Conservation (phyloP, 306 rosid genomes). For the Castanopsis chinensis region DNA sequence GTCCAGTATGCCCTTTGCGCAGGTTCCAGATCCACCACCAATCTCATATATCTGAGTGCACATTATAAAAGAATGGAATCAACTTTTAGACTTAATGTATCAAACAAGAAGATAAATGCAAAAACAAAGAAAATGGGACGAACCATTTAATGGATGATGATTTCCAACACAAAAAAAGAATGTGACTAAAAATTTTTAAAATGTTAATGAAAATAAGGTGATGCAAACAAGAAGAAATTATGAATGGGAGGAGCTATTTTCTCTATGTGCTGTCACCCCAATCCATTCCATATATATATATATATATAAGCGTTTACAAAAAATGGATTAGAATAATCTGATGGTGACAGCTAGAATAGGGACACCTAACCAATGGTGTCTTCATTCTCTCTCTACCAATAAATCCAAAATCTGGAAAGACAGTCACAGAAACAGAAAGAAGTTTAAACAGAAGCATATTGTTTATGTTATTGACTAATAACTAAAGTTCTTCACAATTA, state of each 20-base stretch:
- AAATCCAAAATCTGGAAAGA: not conserved
- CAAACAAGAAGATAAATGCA: slow-evolving; percentile 12
- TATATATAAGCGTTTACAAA: no score
- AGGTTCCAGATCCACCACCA: slow-evolving; percentile 99
- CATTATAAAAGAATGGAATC: slow-evolving; percentile 37
- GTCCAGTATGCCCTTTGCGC: slow-evolving; percentile 98
- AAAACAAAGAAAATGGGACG: not conserved
- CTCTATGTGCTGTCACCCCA: no score
- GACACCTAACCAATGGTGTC: no score
- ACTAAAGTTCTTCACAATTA: not conserved
- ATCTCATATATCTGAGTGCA: slow-evolving; percentile 94
- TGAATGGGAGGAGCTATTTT: no score
- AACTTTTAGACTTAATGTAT: slow-evolving; percentile 25
- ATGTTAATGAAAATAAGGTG: no score
- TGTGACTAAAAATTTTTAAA: not conserved
- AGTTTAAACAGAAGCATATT: not conserved
- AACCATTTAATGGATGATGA: not conserved
- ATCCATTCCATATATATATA: no score
- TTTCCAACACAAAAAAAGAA: not conserved
- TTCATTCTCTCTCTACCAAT: not conserved
- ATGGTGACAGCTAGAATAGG: no score
- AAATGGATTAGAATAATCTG: no score
- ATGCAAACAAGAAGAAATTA: no score
- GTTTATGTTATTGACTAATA: not conserved
- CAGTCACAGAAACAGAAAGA: not conserved